phyloP scores from a whole-genome alignment of 2,329 filamentous ascomycete species.

The Ophiostoma sp. region DNA sequence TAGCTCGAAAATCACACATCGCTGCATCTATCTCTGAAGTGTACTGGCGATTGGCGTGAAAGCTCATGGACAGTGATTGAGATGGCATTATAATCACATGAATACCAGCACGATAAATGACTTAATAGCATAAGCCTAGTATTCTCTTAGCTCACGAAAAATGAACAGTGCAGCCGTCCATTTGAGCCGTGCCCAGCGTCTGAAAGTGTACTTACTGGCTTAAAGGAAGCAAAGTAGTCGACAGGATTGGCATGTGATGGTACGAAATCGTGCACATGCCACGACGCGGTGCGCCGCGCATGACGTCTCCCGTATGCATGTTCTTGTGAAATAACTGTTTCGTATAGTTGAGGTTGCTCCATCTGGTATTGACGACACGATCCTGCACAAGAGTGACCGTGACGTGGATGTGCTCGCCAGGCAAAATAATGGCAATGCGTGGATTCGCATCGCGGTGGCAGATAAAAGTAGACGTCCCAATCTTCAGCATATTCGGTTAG shows the following conservation, averaged over 20 bases:
- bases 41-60: too few relatives aligned
- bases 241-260: conserved; percentile 16
- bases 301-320: conserved; percentile 13
- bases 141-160: background rate
- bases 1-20: too few relatives aligned
- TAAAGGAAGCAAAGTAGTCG: conserved; percentile 23
- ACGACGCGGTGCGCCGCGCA: conserved; percentile 24
- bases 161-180: background rate
- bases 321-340: conserved; percentile 18
- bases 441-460: background rate
- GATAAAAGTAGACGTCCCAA: too few relatives aligned
- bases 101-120: too few relatives aligned
- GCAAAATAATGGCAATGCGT: background rate
- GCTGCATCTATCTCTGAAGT: too few relatives aligned
- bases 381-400: background rate
- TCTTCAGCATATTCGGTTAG: too few relatives aligned
- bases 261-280: conserved; percentile 24
- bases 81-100: too few relatives aligned
- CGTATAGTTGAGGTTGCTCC: conserved; percentile 4
- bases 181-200: background rate
- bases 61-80: too few relatives aligned
- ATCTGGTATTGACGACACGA: background rate
- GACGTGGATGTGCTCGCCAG: background rate
- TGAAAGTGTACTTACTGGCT: conserved; percentile 22
- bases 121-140: too few relatives aligned